Evolutionary conservation across 2,329 filamentous ascomycete genomes (phyloP).

Genomic region (Cladosporium oxysporum): DNA sequence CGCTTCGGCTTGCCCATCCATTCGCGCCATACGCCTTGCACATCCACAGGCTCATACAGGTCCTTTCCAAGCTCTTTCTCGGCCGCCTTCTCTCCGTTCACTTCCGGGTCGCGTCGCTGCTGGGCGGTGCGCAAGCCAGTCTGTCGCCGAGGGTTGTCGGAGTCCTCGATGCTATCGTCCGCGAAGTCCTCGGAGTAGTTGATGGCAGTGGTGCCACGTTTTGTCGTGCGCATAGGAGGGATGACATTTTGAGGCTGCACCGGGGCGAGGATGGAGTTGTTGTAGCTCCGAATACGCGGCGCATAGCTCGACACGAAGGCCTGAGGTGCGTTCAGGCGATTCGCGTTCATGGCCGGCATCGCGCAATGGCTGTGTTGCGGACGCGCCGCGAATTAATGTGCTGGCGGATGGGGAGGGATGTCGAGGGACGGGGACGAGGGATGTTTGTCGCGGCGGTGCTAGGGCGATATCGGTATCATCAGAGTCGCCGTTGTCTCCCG

Average conservation of each 20-base stretch:
- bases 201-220: constrained; percentile 92
- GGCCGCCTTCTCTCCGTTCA: constrained; percentile 62
- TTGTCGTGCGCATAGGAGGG: constrained; percentile 80
- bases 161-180: constrained; percentile 76
- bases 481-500: constrained; percentile 26
- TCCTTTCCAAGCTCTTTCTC: constrained; percentile 77
- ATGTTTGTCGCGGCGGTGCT: not conserved
- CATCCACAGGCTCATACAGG: constrained; percentile 71
- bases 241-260: constrained; percentile 70
- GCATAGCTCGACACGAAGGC: constrained; percentile 90
- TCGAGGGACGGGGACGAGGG: not conserved
- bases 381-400: constrained; percentile 10
- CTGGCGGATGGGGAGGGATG: not conserved
- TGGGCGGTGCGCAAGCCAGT: constrained; percentile 82
- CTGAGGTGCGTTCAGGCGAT: constrained; percentile 64
- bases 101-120: constrained; percentile 64
- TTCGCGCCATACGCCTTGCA: constrained; percentile 90
- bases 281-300: constrained; percentile 84
- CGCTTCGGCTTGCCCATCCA: constrained; percentile 80
- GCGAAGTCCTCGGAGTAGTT: constrained; percentile 98
- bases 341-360: constrained; percentile 27
- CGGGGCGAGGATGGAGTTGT: constrained; percentile 86
- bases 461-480: constrained; percentile 28
- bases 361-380: not conserved
- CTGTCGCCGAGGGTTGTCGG: constrained; percentile 67